phyloP scores from a whole-genome alignment of 208 protist genomes.

The Trypanosoma boissoni region DNA sequence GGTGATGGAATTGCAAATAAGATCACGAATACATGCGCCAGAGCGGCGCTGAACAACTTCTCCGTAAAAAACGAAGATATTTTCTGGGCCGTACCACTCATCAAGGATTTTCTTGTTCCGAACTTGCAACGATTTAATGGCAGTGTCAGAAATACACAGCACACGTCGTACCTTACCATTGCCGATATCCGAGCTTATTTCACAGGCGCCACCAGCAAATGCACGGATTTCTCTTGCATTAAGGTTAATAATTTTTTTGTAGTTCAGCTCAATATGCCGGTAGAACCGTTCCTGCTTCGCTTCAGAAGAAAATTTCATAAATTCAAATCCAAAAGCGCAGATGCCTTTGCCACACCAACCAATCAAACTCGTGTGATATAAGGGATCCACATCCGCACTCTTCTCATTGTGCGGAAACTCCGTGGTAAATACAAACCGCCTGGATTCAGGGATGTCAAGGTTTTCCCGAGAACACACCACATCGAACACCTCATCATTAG shows the following conservation, averaged over 20 bases:
- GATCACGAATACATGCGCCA: constrained; percentile 49
- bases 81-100: constrained; percentile 58
- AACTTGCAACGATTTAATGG: constrained; percentile 28
- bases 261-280: constrained; percentile 47
- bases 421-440: constrained; percentile 50
- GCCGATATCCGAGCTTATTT: constrained; percentile 28
- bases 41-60: constrained; percentile 57
- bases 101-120: constrained; percentile 32
- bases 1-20: constrained; percentile 45
- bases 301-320: constrained; percentile 45
- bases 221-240: constrained; percentile 43
- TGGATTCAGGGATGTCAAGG: constrained; percentile 63
- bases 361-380: constrained; percentile 72
- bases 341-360: constrained; percentile 79
- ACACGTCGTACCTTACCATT: constrained; percentile 41
- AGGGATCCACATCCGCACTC: constrained; percentile 10
- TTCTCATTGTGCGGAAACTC: constrained; percentile 23
- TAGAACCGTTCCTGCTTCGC: constrained; percentile 55
- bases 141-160: constrained; percentile 56
- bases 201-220: constrained; percentile 63
- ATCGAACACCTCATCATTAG: constrained; percentile 54
- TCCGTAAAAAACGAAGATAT: constrained; percentile 58
- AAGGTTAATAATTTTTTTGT: constrained; percentile 57
- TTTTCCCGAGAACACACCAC: constrained; percentile 56
- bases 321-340: constrained; percentile 66